Evolutionary conservation across 495 filamentous ascomycete species (phyloP), one percentile per base, ranked within the genome.

Genomic region (Lophium mytilinum): DNA sequence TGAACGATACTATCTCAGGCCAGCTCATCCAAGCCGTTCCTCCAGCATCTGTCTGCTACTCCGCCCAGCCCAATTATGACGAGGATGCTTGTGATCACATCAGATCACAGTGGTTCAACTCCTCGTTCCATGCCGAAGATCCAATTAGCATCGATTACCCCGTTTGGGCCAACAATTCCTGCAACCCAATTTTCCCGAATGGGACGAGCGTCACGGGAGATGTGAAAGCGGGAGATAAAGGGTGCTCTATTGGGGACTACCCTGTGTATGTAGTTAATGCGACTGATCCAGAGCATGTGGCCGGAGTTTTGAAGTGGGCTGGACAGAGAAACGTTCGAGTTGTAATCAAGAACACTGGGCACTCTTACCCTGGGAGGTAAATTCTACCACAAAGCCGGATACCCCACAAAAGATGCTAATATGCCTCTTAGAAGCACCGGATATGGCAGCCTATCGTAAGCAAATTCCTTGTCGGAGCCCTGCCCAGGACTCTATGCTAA

Each of bases 291-390:
- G 72, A 72, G 48, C 76, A 88, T 53, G 68, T 86, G 34, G 77
- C 80, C 55, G 71, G 75, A 9, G 78, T 80, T 0, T 75, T 87
- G 15, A 80, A 80, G 63, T 86, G 85, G 70, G 84, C 83, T 2
- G 73, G 77, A 43, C 78, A 84, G 18, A 71, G 72, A 18, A 77
- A 78, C 19, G 55, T 87, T 0, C 72, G 84, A 39, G 68, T 89
- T 1, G 71, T 82, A 0, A 74, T 87, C 50, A 86, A 85, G 74
- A 88, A 86, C 59, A 90, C 85, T 1, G 85, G 86, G 30, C 85
- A 87, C 58, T 63, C 60, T 10, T 63, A 48, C 42, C 52, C 55
- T 14, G 59, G 54, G 14, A 46, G 58, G 58, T 53, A 54, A 47
- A 48, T 18, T 42, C 5, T 17, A 33, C 4, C 12, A 33, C 19